Base-by-base conservation (phyloP, 345 rosid species). In the Theobroma cacao region DNA sequence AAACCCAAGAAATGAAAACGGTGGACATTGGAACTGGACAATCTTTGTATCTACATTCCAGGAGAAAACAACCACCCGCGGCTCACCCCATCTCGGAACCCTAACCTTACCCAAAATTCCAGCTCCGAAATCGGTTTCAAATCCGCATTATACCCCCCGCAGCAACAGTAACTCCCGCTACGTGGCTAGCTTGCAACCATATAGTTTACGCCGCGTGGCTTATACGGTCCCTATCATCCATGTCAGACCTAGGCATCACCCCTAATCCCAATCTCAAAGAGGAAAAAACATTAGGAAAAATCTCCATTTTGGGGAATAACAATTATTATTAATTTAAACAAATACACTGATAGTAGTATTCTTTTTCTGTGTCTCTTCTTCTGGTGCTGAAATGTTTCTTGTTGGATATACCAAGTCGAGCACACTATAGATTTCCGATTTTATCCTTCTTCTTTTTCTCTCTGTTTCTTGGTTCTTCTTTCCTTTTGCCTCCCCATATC, bases 141-240 rank as follows among this genome's bases (percentile, higher is more conserved):
- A 61, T 61, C 65, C 65, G 38, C 18, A 11, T 11, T 9, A 43
- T 12, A 43, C 48, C 14, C 48, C 3, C 18, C n/a, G n/a, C n/a
- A n/a, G n/a, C n/a, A n/a, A n/a, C n/a, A n/a, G n/a, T 48, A 48
- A 6, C 18, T 3, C 5, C 53, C 53, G 4, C 15, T 65, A 65
- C 47, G 70, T n/a, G 70, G 30, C 48, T 10, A 17, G 67, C 1
- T 33, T 7, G n/a, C 6, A 63, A 10, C 83, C 83, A 69, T 53
- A 33, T 31, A 20, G 0, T 26, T 40, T 9, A 10, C 22, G 80
- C 77, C 81, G 67, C 81, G 77, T 84, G 73, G 72, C 12, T 2
- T 1, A 20, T 0, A 14, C 28, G 13, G 76, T 52, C 63, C 15
- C 40, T 38, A 43, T 75, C 63, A n/a, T 70, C 83, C 79, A 72